Base-by-base conservation (phyloP, 2,329 filamentous ascomycete genomes). In the Parascedosporium putredinis region DNA sequence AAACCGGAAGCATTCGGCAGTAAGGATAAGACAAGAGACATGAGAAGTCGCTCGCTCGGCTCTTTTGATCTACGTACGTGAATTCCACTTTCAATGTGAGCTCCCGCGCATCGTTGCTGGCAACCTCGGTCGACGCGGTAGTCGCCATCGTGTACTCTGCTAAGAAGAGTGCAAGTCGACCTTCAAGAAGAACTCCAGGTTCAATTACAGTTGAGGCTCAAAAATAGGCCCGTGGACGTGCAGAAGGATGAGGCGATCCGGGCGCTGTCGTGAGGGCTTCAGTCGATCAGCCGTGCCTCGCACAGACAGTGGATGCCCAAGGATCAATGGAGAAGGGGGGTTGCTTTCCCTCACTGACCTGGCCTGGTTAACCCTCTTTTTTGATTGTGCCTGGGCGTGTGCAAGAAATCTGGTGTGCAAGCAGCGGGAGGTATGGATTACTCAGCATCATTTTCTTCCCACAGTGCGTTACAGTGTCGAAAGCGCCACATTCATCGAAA, bases 51-150 rank as follows among this genome's bases (percentile, higher is more conserved):
- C n/a, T n/a, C n/a, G n/a, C 24, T 31, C 45, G 14, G 42, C 20
- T 24, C 23, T 42, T 20, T 42, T 20, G 20, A 47, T 8, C 9
- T 31, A 66, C 71, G 62, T 62, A 73, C 71, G 69, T 74, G 60
- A 93, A 91, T 64, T 93, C 87, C 24, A 93, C 79, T 4, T 76
- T 78, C 55, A 91, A 74, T 20, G 74, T 63, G 46, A 87, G 67
- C 8, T 63, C 64, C 29, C 63, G 56, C 49, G 57, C 45, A 4
- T 51, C 47, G 33, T 18, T 8, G 10, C 22, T 10, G 6, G 18
- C 14, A n/a, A 45, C 52, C 51, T 22, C 43, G 45, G 36, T 38
- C 25, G 44, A 50, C 36, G 31, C n/a, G 2, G 42, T 27, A 14
- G 23, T 45, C 4, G 42, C 7, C 42, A 45, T 45, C 22, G 14